Percentiles rank a stretch among this genome's conserved stretches.
Conservation (phyloP, 306 rosid species). For the Urtica urens region DNA sequence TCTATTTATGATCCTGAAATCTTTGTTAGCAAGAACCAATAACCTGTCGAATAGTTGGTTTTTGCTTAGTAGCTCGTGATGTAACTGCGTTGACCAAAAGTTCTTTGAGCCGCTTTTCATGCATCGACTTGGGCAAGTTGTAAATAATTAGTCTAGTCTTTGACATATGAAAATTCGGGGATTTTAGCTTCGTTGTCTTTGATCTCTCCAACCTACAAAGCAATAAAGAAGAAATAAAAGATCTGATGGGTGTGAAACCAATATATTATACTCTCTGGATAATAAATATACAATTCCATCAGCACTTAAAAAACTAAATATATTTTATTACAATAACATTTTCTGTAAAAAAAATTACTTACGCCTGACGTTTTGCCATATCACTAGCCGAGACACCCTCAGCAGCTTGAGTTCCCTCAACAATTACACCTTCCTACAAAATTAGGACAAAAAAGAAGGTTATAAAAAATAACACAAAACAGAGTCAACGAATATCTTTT, state of each 20-base stretch:
- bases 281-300: too few relatives aligned
- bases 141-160: constrained; percentile 66
- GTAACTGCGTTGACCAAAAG: constrained; percentile 77
- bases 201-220: constrained; percentile 52
- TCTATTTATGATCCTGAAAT: not conserved
- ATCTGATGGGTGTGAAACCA: too few relatives aligned
- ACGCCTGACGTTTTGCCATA: constrained; percentile 74
- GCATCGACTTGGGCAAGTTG: constrained; percentile 82
- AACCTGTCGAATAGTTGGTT: constrained; percentile 78
- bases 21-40: constrained; percentile 16
- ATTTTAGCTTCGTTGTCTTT: constrained; percentile 71
- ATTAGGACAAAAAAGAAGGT: constrained; percentile 14
- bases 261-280: too few relatives aligned
- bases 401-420: constrained; percentile 86
- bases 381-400: constrained; percentile 84
- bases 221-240: not conserved
- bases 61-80: constrained; percentile 87
- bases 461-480: constrained; percentile 9
- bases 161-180: constrained; percentile 95
- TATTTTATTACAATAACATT: not conserved
- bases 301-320: too few relatives aligned
- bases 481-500: not conserved
- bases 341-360: constrained; percentile 31
- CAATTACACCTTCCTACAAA: constrained; percentile 79
- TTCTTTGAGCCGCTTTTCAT: constrained; percentile 63